These are phyloP conservation scores for Amoeboaphelidium protococcarum DNA, from an alignment of 371 early-diverging fungal genomes.

Conservation along the genomic window DNA sequence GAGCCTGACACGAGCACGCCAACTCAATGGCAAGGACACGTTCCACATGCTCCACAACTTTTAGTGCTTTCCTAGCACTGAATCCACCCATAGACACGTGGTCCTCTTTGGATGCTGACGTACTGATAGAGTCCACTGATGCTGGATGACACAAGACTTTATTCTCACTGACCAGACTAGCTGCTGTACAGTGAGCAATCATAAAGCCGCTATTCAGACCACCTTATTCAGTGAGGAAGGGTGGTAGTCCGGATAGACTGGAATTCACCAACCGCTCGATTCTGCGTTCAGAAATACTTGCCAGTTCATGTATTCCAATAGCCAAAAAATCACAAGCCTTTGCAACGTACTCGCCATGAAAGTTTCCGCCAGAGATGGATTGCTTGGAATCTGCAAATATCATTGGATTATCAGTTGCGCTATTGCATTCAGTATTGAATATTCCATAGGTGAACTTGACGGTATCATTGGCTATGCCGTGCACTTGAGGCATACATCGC, in stretches of 20 bases:
- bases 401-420: conserved; percentile 5
- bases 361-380: conserved; percentile 2
- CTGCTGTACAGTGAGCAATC: conserved; percentile 5
- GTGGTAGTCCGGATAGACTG: conserved; percentile 1
- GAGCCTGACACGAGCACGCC: conserved; percentile 1
- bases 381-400: conserved; percentile 1
- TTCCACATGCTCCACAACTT: conserved; percentile 3
- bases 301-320: conserved; percentile 3
- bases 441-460: background rate
- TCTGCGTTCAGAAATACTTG: conserved; percentile 3
- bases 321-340: conserved; percentile 2
- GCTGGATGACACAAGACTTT: conserved; percentile 2
- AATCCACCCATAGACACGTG: conserved; percentile 5
- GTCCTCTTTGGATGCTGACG: conserved; percentile 4
- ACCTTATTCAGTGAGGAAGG: conserved; percentile 2
- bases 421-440: conserved; percentile 2
- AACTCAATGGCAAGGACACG: conserved; percentile 2
- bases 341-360: conserved; percentile 4
- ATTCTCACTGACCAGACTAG: conserved; percentile 3
- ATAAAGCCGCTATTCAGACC: conserved; percentile 5
- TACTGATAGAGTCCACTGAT: conserved; percentile 3
- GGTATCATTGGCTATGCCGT: conserved; percentile 1
- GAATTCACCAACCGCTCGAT: conserved; percentile 3
- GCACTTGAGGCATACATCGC: conserved; percentile 5
- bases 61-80: conserved; percentile 1